phyloP scores from a whole-genome alignment of 768 basidiomycete species.

The Mycena floridula region DNA sequence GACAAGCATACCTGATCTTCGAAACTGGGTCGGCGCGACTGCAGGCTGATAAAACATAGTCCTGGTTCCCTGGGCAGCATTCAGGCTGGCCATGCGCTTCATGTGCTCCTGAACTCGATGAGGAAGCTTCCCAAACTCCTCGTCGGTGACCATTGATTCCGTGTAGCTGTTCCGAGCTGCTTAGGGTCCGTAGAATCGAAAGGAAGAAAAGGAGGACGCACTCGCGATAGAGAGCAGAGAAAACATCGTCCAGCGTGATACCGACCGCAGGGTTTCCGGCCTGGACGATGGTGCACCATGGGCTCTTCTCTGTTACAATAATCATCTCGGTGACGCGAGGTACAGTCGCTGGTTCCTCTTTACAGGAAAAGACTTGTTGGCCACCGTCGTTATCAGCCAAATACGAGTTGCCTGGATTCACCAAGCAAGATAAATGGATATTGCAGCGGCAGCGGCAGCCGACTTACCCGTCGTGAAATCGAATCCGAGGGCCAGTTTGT shows the following conservation, averaged over 20 bases:
- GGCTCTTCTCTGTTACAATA: constrained; percentile 18
- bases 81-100: not conserved
- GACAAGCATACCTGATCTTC: not conserved
- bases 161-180: not conserved
- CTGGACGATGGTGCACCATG: not conserved
- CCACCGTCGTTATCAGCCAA: not conserved
- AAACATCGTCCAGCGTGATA: not conserved
- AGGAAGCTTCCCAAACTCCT: not conserved
- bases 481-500: constrained; percentile 1
- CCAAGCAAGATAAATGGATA: too few relatives aligned
- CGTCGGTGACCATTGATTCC: not conserved
- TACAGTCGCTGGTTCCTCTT: constrained; percentile 32
- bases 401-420: too few relatives aligned
- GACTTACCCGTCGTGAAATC: not conserved
- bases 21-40: not conserved
- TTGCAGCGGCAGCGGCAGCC: too few relatives aligned
- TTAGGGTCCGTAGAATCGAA: not conserved
- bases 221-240: not conserved
- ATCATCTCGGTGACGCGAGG: constrained; percentile 30
- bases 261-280: not conserved
- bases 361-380: constrained; percentile 8
- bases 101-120: not conserved
- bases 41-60: not conserved
- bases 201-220: not conserved
- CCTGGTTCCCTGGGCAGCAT: not conserved